Evolutionary conservation across 2,329 filamentous ascomycete species (phyloP).

Genomic region (Nigrospora oryzae): DNA sequence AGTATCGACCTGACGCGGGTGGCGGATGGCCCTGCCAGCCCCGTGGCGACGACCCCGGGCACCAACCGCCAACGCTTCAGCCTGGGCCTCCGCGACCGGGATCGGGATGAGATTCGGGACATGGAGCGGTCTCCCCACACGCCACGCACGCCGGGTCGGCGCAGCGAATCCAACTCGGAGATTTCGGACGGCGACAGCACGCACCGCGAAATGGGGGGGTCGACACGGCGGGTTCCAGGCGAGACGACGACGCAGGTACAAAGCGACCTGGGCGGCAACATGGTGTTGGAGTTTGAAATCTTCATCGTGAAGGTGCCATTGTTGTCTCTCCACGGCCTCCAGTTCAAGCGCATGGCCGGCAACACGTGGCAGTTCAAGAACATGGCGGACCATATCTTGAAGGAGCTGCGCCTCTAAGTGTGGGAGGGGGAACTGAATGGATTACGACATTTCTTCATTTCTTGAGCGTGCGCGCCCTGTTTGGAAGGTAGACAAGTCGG

Average conservation of each 20-base stretch:
- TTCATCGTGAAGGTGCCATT: constrained; percentile 96
- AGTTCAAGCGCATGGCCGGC: constrained; percentile 93
- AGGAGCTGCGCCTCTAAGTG: constrained; percentile 74
- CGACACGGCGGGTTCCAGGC: constrained; percentile 56
- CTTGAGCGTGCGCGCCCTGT: not conserved
- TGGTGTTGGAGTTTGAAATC: constrained; percentile 87
- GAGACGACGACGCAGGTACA: constrained; percentile 91
- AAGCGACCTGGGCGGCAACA: constrained; percentile 75
- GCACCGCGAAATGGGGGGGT: constrained; percentile 39
- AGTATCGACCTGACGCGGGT: constrained; percentile 81
- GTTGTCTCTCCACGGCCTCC: constrained; percentile 86
- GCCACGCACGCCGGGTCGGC: constrained; percentile 37
- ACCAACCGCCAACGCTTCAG: constrained; percentile 79
- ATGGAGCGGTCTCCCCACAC: constrained; percentile 42
- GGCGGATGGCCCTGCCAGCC: constrained; percentile 54
- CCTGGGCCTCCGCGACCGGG: constrained; percentile 62
- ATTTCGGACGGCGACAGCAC: constrained; percentile 67
- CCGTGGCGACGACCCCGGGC: constrained; percentile 38
- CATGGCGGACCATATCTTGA: constrained; percentile 92
- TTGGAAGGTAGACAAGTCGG: not conserved
- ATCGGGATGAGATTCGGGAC: constrained; percentile 65
- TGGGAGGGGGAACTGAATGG: not conserved
- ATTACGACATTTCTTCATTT: not conserved
- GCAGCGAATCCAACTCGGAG: constrained; percentile 81
- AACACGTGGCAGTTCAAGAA: constrained; percentile 99